Evolutionary conservation across 306 rosid species (phyloP).

Genomic region (Gastrolobium bilobum): DNA sequence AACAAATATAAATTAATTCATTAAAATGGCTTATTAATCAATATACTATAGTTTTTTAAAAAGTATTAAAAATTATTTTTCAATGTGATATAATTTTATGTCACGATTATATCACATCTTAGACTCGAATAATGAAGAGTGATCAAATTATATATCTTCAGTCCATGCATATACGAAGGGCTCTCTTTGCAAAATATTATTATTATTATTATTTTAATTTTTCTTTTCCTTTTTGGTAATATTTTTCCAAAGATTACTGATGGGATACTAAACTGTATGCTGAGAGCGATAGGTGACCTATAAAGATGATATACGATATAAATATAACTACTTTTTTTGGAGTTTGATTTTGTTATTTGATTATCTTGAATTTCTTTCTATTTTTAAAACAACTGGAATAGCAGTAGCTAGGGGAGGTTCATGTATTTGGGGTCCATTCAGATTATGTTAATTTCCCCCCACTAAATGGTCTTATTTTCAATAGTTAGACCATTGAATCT

Average conservation of each 20-base stretch:
- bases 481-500: constrained; percentile 10
- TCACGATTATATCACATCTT: too few species aligned
- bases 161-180: background rate
- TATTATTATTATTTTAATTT: background rate
- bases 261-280: background rate
- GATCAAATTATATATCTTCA: too few species aligned
- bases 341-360: constrained; percentile 17
- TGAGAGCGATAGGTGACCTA: background rate
- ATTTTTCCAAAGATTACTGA: background rate
- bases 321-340: background rate
- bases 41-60: too few species aligned
- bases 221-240: too few species aligned
- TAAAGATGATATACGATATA: constrained; percentile 25
- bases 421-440: constrained; percentile 29
- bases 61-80: too few species aligned
- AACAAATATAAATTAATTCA: background rate
- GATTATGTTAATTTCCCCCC: background rate
- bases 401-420: constrained; percentile 41
- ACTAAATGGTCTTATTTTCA: background rate
- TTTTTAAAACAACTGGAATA: background rate
- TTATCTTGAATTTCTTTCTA: constrained; percentile 10
- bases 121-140: too few species aligned
- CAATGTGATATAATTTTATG: too few species aligned
- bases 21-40: too few species aligned
- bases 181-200: background rate